Conservation (phyloP, 164 flowering plant genomes). For the Houttuynia cordata region DNA sequence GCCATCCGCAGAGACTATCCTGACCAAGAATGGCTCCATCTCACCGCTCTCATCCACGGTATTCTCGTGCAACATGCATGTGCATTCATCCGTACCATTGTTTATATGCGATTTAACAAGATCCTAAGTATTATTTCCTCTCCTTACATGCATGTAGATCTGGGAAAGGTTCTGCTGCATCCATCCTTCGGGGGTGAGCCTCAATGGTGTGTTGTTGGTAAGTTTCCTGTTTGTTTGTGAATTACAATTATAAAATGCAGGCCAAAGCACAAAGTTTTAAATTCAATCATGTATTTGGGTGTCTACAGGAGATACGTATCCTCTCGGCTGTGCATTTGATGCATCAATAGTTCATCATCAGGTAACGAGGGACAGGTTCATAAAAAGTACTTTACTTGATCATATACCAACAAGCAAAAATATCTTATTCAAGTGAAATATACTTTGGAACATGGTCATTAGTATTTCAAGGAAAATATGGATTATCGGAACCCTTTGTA, state of each 20-base stretch:
- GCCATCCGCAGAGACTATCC: slow-evolving; percentile 37
- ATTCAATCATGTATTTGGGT: background rate
- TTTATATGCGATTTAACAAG: too few relatives aligned
- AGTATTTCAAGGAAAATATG: slow-evolving; percentile 50
- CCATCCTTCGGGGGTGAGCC: slow-evolving; percentile 24
- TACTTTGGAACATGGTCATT: background rate
- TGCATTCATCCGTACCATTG: background rate
- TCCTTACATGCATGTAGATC: slow-evolving; percentile 8
- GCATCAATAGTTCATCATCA: slow-evolving; percentile 54
- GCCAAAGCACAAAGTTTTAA: background rate
- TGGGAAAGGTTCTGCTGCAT: slow-evolving; percentile 31
- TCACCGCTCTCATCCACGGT: slow-evolving; percentile 40
- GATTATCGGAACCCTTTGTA: slow-evolving; percentile 35
- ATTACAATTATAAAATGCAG: too few relatives aligned
- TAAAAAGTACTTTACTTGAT: background rate
- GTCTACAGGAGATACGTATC: slow-evolving; percentile 51
- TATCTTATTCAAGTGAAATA: background rate
- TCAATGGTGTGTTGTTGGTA: slow-evolving; percentile 36
- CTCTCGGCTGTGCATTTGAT: slow-evolving; percentile 74
- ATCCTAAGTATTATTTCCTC: too few relatives aligned
- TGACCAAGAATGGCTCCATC: slow-evolving; percentile 33
- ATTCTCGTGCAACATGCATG: background rate
- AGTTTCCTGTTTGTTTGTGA: background rate
- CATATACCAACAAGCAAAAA: too few relatives aligned
- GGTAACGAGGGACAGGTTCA: slow-evolving; percentile 11